A percentile compares a stretch with the other conserved stretches of the same genome.
Evolutionary conservation across 106 monocot species (phyloP).

Genomic region (Dendrobium chrysotoxum): DNA sequence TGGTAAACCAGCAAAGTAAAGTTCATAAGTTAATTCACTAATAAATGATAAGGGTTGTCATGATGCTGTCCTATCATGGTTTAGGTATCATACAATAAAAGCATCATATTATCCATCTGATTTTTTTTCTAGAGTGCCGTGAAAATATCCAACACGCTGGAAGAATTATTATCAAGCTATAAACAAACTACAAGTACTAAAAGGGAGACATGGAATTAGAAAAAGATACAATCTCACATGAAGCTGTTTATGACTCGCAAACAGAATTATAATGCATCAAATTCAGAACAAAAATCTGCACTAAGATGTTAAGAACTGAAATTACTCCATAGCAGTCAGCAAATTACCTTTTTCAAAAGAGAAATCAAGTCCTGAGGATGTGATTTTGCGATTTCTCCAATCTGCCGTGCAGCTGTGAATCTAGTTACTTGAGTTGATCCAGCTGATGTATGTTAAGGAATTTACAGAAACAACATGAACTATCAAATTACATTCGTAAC

Average conservation of each 20-base stretch:
- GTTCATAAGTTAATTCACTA: constrained; percentile 1
- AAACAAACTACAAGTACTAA: background rate
- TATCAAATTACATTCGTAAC: background rate
- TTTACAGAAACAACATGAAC: background rate
- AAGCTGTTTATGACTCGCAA: background rate
- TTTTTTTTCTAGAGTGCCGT: background rate
- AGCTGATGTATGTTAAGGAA: constrained; percentile 50
- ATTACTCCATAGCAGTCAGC: background rate
- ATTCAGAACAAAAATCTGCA: background rate
- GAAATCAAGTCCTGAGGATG: constrained; percentile 78
- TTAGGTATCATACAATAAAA: background rate
- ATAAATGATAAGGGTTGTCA: background rate
- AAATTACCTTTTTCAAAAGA: constrained; percentile 71
- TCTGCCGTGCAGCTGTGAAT: constrained; percentile 84
- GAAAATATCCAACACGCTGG: background rate
- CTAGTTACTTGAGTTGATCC: constrained; percentile 96
- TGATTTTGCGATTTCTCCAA: constrained; percentile 94
- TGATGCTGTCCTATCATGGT: background rate
- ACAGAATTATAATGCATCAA: background rate
- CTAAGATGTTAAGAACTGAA: background rate
- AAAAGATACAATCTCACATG: background rate
- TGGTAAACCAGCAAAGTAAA: background rate
- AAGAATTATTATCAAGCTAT: background rate
- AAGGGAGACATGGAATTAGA: background rate
- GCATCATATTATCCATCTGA: background rate